Evolutionary conservation across 495 filamentous ascomycete genomes (phyloP).

Genomic region (Hypoxylon crocopeplum): DNA sequence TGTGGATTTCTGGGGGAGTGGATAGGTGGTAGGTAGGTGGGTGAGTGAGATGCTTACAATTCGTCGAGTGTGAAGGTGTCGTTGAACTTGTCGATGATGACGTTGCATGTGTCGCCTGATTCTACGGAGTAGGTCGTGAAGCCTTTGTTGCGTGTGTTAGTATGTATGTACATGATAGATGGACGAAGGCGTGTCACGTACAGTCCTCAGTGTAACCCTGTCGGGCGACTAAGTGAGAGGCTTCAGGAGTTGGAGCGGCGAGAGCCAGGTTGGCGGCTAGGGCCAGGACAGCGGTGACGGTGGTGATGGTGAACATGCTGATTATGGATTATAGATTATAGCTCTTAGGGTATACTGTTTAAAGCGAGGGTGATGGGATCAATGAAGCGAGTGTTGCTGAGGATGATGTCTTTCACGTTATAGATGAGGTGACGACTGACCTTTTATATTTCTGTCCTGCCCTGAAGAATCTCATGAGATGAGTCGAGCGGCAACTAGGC

Average conservation of each 20-base stretch:
- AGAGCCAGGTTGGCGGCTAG: conserved; percentile 15
- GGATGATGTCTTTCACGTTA: conserved; percentile 18
- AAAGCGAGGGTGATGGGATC: background rate
- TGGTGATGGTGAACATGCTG: conserved; percentile 30
- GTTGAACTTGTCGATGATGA: conserved; percentile 24
- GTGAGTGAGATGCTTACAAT: conserved; percentile 27
- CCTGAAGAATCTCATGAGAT: conserved; percentile 10
- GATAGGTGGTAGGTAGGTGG: background rate
- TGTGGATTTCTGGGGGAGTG: background rate
- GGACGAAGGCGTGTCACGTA: no score
- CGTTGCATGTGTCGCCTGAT: conserved; percentile 29
- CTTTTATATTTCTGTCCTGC: background rate
- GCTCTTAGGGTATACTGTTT: conserved; percentile 3
- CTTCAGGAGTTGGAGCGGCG: conserved; percentile 9
- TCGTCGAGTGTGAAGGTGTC: conserved; percentile 19
- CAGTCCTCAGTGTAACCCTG: conserved; percentile 33
- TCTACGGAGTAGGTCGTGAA: conserved; percentile 29
- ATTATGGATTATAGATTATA: conserved; percentile 34
- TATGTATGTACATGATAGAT: no score
- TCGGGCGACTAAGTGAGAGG: conserved; percentile 18
- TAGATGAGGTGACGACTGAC: conserved; percentile 17
- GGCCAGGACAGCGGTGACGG: conserved; percentile 18
- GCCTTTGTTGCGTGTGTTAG: no score
- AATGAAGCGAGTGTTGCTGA: conserved; percentile 5
- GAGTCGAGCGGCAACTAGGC: conserved; percentile 2